Percentiles rank a stretch among this genome's conserved stretches.
Evolutionary conservation across 768 basidiomycete genomes (phyloP).

Genomic region (Lanmaoa rubissima): DNA sequence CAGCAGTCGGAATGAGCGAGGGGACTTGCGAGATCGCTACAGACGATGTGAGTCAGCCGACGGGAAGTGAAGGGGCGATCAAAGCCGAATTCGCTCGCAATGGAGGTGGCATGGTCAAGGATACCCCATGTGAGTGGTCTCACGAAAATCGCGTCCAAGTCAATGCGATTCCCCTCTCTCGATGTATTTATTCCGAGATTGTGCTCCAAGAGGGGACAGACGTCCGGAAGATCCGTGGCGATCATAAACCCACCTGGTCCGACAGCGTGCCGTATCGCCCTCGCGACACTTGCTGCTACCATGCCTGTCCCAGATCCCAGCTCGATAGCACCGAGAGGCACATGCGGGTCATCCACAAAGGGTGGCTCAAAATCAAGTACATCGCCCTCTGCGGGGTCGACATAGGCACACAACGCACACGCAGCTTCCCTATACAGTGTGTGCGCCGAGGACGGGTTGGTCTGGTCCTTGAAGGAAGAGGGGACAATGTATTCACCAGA

Average conservation of each 20-base stretch:
- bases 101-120: conserved; percentile 36
- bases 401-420: conserved; percentile 55
- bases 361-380: conserved; percentile 53
- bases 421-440: conserved; percentile 65
- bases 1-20: neutral
- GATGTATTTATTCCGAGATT: conserved; percentile 31
- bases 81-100: conserved; percentile 40
- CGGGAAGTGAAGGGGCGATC: conserved; percentile 4
- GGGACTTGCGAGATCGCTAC: conserved; percentile 76
- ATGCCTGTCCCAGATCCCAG: conserved; percentile 79
- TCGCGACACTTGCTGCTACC: conserved; percentile 49
- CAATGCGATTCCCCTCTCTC: conserved; percentile 17
- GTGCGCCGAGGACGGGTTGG: neutral
- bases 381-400: conserved; percentile 35
- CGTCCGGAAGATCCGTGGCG: conserved; percentile 78
- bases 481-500: conserved; percentile 57
- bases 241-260: conserved; percentile 33
- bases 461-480: conserved; percentile 10
- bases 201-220: conserved; percentile 48
- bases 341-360: conserved; percentile 29
- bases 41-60: conserved; percentile 63
- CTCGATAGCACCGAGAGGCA: conserved; percentile 52
- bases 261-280: conserved; percentile 32
- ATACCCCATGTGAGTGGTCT: conserved; percentile 74
- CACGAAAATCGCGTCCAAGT: conserved; percentile 32